phyloP scores from a whole-genome alignment of 108 stramenopile species.

The Discostella pseudostelligera region DNA sequence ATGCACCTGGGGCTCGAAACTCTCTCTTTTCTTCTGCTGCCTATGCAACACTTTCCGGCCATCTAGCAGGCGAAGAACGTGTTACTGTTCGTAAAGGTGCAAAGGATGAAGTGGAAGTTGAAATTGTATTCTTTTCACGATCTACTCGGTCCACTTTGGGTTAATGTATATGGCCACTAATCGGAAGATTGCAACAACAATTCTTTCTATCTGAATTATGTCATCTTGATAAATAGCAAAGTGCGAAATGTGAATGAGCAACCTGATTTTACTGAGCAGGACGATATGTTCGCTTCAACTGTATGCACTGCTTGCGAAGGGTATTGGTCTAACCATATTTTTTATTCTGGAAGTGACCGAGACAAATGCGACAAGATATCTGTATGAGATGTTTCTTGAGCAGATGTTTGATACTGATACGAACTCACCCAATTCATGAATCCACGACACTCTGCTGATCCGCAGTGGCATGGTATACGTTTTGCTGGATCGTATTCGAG shows the following conservation, averaged over 20 bases:
- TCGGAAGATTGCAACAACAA: constrained; percentile 30
- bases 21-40: constrained; percentile 21
- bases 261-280: neutral
- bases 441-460: constrained; percentile 66
- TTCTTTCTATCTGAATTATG: constrained; percentile 37
- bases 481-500: constrained; percentile 66
- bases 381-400: too few relatives aligned
- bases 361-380: neutral
- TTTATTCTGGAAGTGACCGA: neutral
- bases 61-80: constrained; percentile 40
- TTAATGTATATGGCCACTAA: constrained; percentile 33
- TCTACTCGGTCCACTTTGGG: constrained; percentile 26
- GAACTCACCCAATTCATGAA: constrained; percentile 80
- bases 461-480: constrained; percentile 74
- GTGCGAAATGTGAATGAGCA: neutral
- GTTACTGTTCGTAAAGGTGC: constrained; percentile 22
- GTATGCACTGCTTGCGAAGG: neutral
- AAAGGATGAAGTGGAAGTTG: constrained; percentile 26
- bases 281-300: too few relatives aligned
- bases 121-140: constrained; percentile 35
- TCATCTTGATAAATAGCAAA: constrained; percentile 20
- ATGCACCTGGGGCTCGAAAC: constrained; percentile 1
- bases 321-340: neutral
- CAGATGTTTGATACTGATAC: too few relatives aligned
- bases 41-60: constrained; percentile 36